phyloP scores from a whole-genome alignment of 139 green algal species.

The Penium margaritaceum region DNA sequence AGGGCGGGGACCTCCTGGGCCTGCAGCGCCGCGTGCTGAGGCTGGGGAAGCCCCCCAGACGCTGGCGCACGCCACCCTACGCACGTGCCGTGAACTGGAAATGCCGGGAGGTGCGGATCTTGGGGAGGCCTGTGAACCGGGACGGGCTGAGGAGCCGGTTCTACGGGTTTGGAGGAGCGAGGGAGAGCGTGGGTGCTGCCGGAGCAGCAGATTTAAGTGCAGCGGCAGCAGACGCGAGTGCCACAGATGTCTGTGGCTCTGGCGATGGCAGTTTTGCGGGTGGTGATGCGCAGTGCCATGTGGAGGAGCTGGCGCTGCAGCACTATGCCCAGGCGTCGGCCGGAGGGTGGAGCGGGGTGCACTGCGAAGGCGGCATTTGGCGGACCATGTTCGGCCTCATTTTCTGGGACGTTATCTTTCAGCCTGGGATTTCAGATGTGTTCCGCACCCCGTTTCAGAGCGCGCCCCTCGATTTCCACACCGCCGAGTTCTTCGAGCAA shows the following conservation, averaged over 20 bases:
- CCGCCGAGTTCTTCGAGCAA: conserved; percentile 40
- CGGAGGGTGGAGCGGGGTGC: conserved; percentile 27
- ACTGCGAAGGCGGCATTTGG: conserved; percentile 44
- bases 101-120: too few species aligned
- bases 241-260: too few species aligned
- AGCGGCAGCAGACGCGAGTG: too few species aligned
- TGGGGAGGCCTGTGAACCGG: too few species aligned
- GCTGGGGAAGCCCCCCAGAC: conserved; percentile 6
- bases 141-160: too few species aligned
- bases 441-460: conserved; percentile 46
- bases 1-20: conserved; percentile 14
- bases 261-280: too few species aligned
- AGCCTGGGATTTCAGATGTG: conserved; percentile 40
- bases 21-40: conserved; percentile 14
- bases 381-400: conserved; percentile 44
- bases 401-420: conserved; percentile 50
- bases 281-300: conserved; percentile 15
- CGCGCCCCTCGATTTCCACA: conserved; percentile 44
- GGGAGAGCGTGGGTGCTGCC: too few species aligned
- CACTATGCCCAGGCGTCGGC: conserved; percentile 24
- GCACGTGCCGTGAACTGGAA: not conserved
- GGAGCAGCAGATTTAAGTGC: too few species aligned
- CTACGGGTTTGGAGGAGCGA: too few species aligned
- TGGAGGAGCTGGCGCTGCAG: conserved; percentile 50
- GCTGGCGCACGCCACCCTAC: conserved; percentile 19